phyloP scores from a whole-genome alignment of 2,329 filamentous ascomycete genomes.

The Oidium heveae region DNA sequence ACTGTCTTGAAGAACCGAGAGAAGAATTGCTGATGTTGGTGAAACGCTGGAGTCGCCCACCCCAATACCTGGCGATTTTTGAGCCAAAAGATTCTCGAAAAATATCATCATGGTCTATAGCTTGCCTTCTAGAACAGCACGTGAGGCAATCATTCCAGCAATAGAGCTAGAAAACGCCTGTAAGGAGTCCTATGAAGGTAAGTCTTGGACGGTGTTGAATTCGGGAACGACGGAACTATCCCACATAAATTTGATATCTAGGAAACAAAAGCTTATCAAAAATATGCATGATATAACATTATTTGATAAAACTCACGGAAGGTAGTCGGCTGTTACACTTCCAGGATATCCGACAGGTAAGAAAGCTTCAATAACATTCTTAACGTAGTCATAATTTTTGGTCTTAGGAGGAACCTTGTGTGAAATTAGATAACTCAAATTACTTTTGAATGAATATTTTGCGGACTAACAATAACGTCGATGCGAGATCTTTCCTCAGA shows the following conservation, averaged over 20 bases:
- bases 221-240: slow-evolving; percentile 5
- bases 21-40: slow-evolving; percentile 37
- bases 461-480: no score
- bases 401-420: slow-evolving; percentile 7
- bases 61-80: slow-evolving; percentile 26
- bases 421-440: no score
- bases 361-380: slow-evolving; percentile 29
- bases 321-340: slow-evolving; percentile 45
- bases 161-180: slow-evolving; percentile 42
- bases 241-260: slow-evolving; percentile 43
- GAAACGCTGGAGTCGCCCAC: slow-evolving; percentile 40
- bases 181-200: slow-evolving; percentile 30
- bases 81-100: background rate
- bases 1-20: slow-evolving; percentile 39
- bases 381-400: slow-evolving; percentile 6
- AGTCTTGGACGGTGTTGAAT: background rate
- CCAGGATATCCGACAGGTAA: slow-evolving; percentile 43
- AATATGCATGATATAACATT: background rate
- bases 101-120: no score
- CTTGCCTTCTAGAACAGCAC: slow-evolving; percentile 41
- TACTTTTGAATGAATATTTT: no score
- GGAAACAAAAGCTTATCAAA: background rate
- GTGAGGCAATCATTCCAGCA: slow-evolving; percentile 34
- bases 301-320: slow-evolving; percentile 22
- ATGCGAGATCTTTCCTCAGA: no score